Percentiles rank a stretch among this genome's conserved stretches.
Conservation (phyloP, 345 rosid species). For the Salix purpurea region DNA sequence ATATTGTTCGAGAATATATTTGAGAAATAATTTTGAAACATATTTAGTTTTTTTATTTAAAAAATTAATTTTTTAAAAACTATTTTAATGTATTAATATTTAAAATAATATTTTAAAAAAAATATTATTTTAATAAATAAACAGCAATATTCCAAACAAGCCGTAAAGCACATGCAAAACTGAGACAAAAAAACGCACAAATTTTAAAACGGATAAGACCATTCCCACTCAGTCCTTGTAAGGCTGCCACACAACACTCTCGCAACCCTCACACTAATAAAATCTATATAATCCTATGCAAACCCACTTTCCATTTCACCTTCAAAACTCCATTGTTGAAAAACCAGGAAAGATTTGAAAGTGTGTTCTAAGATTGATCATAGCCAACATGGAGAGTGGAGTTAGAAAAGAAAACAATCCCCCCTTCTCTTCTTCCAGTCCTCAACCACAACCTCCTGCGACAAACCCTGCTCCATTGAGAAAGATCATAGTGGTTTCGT, state of each 20-base stretch:
- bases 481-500: constrained; percentile 58
- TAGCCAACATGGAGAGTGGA: neutral
- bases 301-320: neutral
- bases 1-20: too few relatives aligned
- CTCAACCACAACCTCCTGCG: neutral
- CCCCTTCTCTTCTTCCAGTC: neutral
- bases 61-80: too few relatives aligned
- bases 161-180: too few relatives aligned
- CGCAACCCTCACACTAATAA: neutral
- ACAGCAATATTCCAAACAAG: too few relatives aligned
- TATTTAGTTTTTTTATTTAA: too few relatives aligned
- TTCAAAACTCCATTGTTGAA: neutral
- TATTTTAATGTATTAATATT: too few relatives aligned
- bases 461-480: constrained; percentile 13
- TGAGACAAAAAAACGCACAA: too few relatives aligned
- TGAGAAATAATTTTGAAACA: too few relatives aligned
- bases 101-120: too few relatives aligned
- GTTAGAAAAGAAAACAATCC: neutral
- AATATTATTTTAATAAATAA: too few relatives aligned
- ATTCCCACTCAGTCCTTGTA: neutral
- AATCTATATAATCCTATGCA: constrained; percentile 14
- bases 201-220: constrained; percentile 13
- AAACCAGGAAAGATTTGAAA: neutral
- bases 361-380: neutral
- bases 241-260: neutral